Conservation (phyloP, 2,329 filamentous ascomycete species). For the Diplocarpon mali region DNA sequence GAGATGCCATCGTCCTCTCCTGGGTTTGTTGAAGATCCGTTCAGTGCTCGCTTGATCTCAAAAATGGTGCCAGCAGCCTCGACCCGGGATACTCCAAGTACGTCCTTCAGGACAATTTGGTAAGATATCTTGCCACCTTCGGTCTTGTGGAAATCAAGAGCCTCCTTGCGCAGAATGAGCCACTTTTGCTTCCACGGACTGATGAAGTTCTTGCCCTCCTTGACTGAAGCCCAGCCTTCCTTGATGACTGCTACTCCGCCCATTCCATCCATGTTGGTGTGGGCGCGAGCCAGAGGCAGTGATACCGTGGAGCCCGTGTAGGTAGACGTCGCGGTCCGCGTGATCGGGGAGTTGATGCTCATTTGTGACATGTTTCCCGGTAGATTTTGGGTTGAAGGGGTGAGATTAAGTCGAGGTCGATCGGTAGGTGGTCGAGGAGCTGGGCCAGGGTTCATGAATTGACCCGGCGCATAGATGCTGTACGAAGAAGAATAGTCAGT, state of each 20-base stretch:
- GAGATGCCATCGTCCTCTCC: conserved; percentile 64
- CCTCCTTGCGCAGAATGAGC: conserved; percentile 82
- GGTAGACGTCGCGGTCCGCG: conserved; percentile 52
- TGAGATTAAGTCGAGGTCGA: conserved; percentile 69
- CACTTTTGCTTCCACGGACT: conserved; percentile 84
- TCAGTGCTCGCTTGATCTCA: conserved; percentile 73
- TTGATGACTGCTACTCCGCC: conserved; percentile 66
- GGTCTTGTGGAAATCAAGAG: conserved; percentile 88
- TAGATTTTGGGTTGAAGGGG: conserved; percentile 59
- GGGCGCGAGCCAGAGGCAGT: conserved; percentile 54
- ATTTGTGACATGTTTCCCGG: conserved; percentile 72
- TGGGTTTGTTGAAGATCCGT: conserved; percentile 57
- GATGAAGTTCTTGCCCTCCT: conserved; percentile 83
- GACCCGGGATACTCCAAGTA: conserved; percentile 81
- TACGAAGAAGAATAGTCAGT: conserved; percentile 12
- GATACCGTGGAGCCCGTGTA: conserved; percentile 64
- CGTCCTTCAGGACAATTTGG: conserved; percentile 74
- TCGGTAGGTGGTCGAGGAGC: conserved; percentile 83
- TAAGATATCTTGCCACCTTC: conserved; percentile 82
- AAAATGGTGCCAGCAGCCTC: conserved; percentile 88
- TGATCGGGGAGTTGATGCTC: conserved; percentile 59
- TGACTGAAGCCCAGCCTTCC: conserved; percentile 74
- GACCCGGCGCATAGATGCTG: conserved; percentile 48
- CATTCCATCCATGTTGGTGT: conserved; percentile 44
- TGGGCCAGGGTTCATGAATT: conserved; percentile 95